Evolutionary conservation across 2,329 filamentous ascomycete species (phyloP), one percentile per base, ranked within the genome.

Genomic region (Colletotrichum nymphaeae): DNA sequence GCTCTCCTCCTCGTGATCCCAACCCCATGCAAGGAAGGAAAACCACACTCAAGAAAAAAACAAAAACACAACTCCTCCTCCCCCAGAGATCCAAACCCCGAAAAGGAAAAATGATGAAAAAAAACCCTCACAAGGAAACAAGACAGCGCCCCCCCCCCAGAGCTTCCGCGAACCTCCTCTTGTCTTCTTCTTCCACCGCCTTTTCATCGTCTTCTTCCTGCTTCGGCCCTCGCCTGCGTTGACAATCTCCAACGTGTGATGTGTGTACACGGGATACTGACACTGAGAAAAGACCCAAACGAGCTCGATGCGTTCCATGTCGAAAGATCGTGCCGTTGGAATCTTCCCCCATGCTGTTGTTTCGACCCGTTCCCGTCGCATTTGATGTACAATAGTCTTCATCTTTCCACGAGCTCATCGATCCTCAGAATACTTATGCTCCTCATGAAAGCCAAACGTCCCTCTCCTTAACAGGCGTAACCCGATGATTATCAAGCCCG

Each of bases 401-500:
- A 14, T 32, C 9, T 30, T 58, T 26, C 24, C 26, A 11, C 32
- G 11, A 32, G 32, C 32, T 32, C 32, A 12, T 32, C 8, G 11
- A 5, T 32, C 4, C 9, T 32, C 32, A 32, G 5, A 8, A 32
- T 32, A 11, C 9, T 12, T 11, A 9, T 24, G n/a, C 12, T 4
- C 5, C 24, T 58, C 49, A 73, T 14, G 66, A 73, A 26, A 73
- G 60, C 70, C 70, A 73, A 52, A 14, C 55, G 55, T 83, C 80
- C 55, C 78, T 77, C 65, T 78, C 79, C 57, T 77, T 77, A 78
- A 76, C 78, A 77, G 76, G 76, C 59, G 55, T 76, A 30, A 63
- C 46, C 56, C 56, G 63, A 22, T 62, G 60, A 59, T 71, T 67
- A 57, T 83, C 83, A 28, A 84, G 77, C 7, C 82, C 84, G 76